These are phyloP conservation scores for Penicillium samsonianum DNA, from an alignment of 495 filamentous ascomycete species.

Conservation along the genomic window DNA sequence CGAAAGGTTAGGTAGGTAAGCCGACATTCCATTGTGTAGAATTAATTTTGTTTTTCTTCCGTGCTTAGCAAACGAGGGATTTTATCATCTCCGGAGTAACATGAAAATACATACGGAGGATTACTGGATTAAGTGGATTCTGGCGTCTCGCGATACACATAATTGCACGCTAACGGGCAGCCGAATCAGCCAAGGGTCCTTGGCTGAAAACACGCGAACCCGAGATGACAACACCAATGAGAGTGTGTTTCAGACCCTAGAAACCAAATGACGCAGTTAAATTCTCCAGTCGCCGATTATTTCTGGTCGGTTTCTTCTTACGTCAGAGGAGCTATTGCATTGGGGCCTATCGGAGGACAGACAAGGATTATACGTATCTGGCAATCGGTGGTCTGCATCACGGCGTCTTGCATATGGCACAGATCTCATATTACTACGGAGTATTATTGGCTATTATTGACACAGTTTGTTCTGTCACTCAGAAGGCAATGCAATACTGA, in stretches of 20 bases:
- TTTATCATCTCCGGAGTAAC: no score
- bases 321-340: neutral
- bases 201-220: constrained; percentile 1
- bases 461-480: no score
- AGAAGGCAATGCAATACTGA: no score
- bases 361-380: neutral
- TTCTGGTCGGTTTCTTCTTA: neutral
- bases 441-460: neutral
- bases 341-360: neutral
- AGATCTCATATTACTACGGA: neutral
- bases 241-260: neutral
- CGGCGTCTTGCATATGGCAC: constrained; percentile 1
- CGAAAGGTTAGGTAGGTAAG: no score
- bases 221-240: neutral
- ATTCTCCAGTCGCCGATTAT: neutral
- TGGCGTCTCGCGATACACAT: neutral
- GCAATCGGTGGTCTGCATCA: neutral
- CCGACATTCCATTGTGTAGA: no score
- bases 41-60: no score
- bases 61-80: no score
- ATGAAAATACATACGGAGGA: no score
- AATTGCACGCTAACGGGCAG: constrained; percentile 3
- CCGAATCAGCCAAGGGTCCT: constrained; percentile 9
- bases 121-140: constrained; percentile 1
- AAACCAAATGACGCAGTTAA: constrained; percentile 4